Percentiles rank a stretch among this genome's conserved stretches.
Evolutionary conservation across 2,329 filamentous ascomycete genomes (phyloP).

Genomic region (Sphaceloma murrayae): DNA sequence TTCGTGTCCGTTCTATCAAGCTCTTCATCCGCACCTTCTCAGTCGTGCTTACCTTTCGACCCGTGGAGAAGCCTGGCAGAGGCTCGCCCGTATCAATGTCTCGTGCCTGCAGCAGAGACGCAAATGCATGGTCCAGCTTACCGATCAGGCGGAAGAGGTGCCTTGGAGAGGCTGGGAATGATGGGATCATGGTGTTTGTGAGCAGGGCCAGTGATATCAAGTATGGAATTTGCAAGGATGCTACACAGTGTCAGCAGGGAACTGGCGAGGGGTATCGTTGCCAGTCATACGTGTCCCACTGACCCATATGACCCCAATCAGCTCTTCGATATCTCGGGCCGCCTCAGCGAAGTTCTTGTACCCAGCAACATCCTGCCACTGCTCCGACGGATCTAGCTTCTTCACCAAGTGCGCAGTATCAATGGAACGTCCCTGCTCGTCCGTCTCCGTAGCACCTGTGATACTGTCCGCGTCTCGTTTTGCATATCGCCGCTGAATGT

Average conservation of each 20-base stretch:
- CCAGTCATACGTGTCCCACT: conserved; percentile 65
- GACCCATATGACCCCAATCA: conserved; percentile 77
- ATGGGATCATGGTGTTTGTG: conserved; percentile 59
- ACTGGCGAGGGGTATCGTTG: background rate
- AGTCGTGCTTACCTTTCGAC: conserved; percentile 59
- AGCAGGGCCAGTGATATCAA: conserved; percentile 68
- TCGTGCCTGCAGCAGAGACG: conserved; percentile 59
- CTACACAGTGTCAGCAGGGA: conserved; percentile 34
- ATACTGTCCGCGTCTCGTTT: conserved; percentile 35
- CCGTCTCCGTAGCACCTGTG: conserved; percentile 14
- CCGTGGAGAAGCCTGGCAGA: conserved; percentile 61
- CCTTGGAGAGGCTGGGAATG: conserved; percentile 60
- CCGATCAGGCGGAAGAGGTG: conserved; percentile 60
- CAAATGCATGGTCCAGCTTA: conserved; percentile 78
- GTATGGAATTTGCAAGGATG: conserved; percentile 72
- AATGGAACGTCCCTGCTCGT: conserved; percentile 18
- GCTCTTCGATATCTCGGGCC: conserved; percentile 60
- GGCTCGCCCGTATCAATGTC: conserved; percentile 56
- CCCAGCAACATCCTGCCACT: conserved; percentile 35
- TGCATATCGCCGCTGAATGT: conserved; percentile 44
- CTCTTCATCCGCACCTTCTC: conserved; percentile 84
- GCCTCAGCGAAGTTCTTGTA: conserved; percentile 59
- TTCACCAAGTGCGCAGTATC: conserved; percentile 19
- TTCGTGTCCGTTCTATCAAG: conserved; percentile 65
- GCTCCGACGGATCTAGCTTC: conserved; percentile 29